Percentiles rank a stretch among this genome's conserved stretches.
These are phyloP conservation scores for Leccinum boreale DNA, from an alignment of 768 basidiomycete species.

Conservation along the genomic window DNA sequence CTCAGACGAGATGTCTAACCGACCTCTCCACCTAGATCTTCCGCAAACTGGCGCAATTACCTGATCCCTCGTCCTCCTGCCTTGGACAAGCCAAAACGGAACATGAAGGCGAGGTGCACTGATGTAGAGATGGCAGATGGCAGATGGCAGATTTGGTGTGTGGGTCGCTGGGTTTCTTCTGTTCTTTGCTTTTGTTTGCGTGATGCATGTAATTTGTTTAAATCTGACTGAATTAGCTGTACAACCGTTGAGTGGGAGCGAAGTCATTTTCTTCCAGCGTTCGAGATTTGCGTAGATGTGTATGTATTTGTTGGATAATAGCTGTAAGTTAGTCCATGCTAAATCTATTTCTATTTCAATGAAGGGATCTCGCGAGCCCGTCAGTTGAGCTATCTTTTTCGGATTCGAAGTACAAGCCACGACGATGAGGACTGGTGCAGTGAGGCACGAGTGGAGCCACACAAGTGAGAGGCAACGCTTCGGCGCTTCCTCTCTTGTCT, in stretches of 20 bases:
- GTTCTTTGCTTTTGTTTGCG: not conserved
- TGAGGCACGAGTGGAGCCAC: too few relatives aligned
- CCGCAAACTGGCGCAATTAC: slow-evolving; percentile 25
- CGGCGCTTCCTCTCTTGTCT: too few relatives aligned
- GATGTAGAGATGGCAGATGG: not conserved
- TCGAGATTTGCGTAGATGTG: not conserved
- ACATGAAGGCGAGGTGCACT: not conserved
- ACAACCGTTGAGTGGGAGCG: too few relatives aligned
- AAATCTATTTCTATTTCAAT: not conserved
- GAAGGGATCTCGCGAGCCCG: not conserved
- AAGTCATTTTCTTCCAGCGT: too few relatives aligned
- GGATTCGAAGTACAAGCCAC: too few relatives aligned
- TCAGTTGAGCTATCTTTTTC: not conserved
- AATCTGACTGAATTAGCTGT: not conserved
- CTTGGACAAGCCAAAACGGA: not conserved
- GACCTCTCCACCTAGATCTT: slow-evolving; percentile 20
- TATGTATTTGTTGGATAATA: not conserved
- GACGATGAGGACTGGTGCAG: too few relatives aligned
- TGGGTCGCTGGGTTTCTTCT: not conserved
- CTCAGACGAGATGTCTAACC: not conserved
- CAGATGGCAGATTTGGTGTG: too few relatives aligned
- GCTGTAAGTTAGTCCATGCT: not conserved
- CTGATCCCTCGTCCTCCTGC: not conserved
- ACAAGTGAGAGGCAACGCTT: too few relatives aligned
- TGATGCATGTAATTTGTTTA: not conserved